phyloP scores from a whole-genome alignment of 1,139 yeast species.

The Diutina neorugosa region DNA sequence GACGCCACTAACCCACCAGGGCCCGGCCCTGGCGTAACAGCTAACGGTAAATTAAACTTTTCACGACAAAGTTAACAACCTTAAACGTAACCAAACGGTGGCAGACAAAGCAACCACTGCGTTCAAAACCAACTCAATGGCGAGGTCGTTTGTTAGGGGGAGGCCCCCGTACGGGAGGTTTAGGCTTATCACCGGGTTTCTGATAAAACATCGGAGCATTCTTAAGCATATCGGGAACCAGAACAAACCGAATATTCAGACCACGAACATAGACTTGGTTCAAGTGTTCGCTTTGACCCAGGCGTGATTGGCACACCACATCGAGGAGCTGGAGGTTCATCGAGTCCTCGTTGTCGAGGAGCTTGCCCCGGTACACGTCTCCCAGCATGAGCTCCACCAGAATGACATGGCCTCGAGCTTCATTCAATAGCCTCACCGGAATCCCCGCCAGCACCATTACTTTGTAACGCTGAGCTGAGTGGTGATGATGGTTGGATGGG shows the following conservation, averaged over 20 bases:
- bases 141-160: constrained; percentile 5
- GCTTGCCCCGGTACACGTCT: constrained; percentile 76
- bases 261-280: constrained; percentile 89
- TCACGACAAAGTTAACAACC: neutral
- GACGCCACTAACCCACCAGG: too few relatives aligned
- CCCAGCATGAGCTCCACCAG: constrained; percentile 80
- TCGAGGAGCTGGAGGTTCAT: constrained; percentile 87
- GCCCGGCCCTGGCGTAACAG: too few relatives aligned
- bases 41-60: too few relatives aligned
- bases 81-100: neutral
- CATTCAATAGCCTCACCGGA: constrained; percentile 79
- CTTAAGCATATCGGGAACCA: constrained; percentile 78
- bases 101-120: neutral
- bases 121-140: too few relatives aligned
- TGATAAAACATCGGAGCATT: constrained; percentile 76
- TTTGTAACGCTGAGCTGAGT: too few relatives aligned
- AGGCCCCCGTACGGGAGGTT: constrained; percentile 67
- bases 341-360: constrained; percentile 77
- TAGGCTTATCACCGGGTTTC: constrained; percentile 53
- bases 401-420: constrained; percentile 81
- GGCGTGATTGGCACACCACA: constrained; percentile 62
- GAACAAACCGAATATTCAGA: constrained; percentile 73
- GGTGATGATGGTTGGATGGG: neutral
- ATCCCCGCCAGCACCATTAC: constrained; percentile 38
- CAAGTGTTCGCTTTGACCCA: constrained; percentile 67